These are phyloP conservation scores for Malassezia pachydermatis DNA, from an alignment of 1,284 basidiomycete genomes.

Conservation along the genomic window DNA sequence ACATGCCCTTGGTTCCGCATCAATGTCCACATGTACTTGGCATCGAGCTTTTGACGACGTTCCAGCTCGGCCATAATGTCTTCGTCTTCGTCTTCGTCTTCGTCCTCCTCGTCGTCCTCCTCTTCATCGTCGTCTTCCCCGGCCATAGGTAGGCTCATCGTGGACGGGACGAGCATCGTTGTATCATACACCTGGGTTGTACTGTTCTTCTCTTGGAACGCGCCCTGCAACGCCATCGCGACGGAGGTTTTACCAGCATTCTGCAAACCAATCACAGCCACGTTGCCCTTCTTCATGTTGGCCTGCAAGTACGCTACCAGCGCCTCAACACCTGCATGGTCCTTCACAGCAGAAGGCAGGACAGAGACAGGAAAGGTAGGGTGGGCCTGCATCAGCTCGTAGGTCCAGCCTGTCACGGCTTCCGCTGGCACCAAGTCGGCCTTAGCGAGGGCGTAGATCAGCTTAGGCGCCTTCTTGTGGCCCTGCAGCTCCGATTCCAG, in stretches of 20 bases:
- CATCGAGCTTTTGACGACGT: background rate
- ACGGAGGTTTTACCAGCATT: slow-evolving; percentile 31
- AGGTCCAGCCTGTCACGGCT: slow-evolving; percentile 29
- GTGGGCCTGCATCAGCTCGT: slow-evolving; percentile 18
- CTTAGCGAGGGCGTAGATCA: slow-evolving; percentile 27
- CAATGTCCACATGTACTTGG: slow-evolving; percentile 21
- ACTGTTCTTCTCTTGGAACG: slow-evolving; percentile 22
- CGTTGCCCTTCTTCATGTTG: slow-evolving; percentile 23
- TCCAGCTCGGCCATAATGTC: background rate
- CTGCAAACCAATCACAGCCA: slow-evolving; percentile 29
- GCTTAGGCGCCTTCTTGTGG: slow-evolving; percentile 19
- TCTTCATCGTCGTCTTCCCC: slow-evolving; percentile 8
- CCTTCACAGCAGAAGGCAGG: slow-evolving; percentile 7
- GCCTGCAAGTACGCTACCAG: slow-evolving; percentile 19
- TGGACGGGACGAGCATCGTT: slow-evolving; percentile 26
- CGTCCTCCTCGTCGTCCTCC: slow-evolving; percentile 12
- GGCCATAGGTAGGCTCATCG: slow-evolving; percentile 15
- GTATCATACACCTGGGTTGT: slow-evolving; percentile 37
- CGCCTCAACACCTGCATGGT: slow-evolving; percentile 25
- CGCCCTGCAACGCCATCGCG: slow-evolving; percentile 27
- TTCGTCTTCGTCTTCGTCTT: slow-evolving; percentile 9
- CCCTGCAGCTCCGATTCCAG: slow-evolving; percentile 23
- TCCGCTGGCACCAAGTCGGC: slow-evolving; percentile 39
- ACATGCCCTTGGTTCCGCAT: slow-evolving; percentile 41
- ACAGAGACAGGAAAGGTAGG: slow-evolving; percentile 30